Base-by-base conservation (phyloP, 805 yeast genomes). In the Lipomyces lipofer region DNA sequence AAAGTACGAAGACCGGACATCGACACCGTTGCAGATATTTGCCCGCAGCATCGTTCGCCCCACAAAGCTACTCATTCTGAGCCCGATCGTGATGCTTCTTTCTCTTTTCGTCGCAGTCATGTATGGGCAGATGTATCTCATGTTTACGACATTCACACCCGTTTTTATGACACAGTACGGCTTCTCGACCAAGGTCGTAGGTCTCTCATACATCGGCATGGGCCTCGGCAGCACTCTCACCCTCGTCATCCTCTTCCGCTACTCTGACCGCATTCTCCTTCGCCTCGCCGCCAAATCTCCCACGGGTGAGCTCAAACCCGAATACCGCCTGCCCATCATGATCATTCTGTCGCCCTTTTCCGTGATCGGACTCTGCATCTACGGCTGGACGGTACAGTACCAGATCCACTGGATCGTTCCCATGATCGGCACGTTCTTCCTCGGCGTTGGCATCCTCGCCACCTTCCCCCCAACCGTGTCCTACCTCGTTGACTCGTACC, bases 401-500 rank as follows among this genome's bases (percentile, higher is more conserved):
- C 65, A 77, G 29, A 64, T 81, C 42, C 80, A 74, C 53, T 84
- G 86, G 84, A 74, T 83, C 38, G 79, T 82, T 75, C 86, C 88
- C 0, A 72, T 73, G 24, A 71, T 84, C 25, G 91, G 89, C 2
- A 74, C 82, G n/a, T 77, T 73, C 4, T 70, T 85, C 17, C 81
- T 82, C 66, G 83, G 84, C 1, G 75, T 78, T 63, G 82, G 82
- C 1, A 68, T 83, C 28, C 76, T 82, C 53, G 79, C 82, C 3
- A 81, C 82, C n/a, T 84, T 85, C 69, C 85, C 81, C 61, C 75
- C 82, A 8, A 77, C 83, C 53, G 84, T 83, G 62, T 78, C 79
- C 58, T 86, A 86, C 63, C 73, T 86, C 60, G 85, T 86, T 43
- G 89, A 86, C 60, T 81, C 84, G 76, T 85, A 82, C 66, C 81